Evolutionary conservation across 768 basidiomycete genomes (phyloP).

Genomic region (Tephrocybe sp.): DNA sequence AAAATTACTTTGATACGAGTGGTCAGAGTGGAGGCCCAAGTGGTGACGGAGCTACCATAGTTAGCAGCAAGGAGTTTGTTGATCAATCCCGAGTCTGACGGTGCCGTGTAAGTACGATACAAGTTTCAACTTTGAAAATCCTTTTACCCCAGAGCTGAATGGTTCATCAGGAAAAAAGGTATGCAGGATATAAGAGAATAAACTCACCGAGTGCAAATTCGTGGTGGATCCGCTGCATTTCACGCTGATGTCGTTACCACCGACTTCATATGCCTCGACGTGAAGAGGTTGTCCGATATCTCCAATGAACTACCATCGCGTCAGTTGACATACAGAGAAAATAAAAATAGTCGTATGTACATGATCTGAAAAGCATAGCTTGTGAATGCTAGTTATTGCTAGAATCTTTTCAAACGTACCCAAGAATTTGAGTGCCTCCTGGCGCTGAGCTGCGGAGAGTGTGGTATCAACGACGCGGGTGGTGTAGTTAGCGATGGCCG

Average conservation of each 20-base stretch:
- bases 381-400: not conserved
- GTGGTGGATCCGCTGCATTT: slow-evolving; percentile 37
- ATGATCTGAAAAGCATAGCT: slow-evolving; percentile 23
- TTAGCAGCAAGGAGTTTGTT: slow-evolving; percentile 31
- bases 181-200: slow-evolving; percentile 24
- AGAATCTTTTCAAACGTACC: slow-evolving; percentile 26
- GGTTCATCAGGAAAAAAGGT: not conserved
- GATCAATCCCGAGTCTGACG: slow-evolving; percentile 38
- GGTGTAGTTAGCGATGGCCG: slow-evolving; percentile 58
- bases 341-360: slow-evolving; percentile 17
- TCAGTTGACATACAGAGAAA: not conserved
- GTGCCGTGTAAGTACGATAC: not conserved
- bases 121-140: not conserved
- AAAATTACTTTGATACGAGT: slow-evolving; percentile 37
- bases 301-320: slow-evolving; percentile 36
- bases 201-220: slow-evolving; percentile 42
- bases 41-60: slow-evolving; percentile 33
- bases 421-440: slow-evolving; percentile 53
- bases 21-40: slow-evolving; percentile 38
- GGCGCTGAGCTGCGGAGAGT: slow-evolving; percentile 39
- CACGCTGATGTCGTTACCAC: slow-evolving; percentile 43
- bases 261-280: slow-evolving; percentile 39
- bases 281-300: slow-evolving; percentile 52
- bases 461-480: slow-evolving; percentile 41
- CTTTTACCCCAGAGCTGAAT: slow-evolving; percentile 34